These are phyloP conservation scores for Backusella australiensis DNA, from an alignment of 192 early-diverging fungal genomes.

Conservation along the genomic window DNA sequence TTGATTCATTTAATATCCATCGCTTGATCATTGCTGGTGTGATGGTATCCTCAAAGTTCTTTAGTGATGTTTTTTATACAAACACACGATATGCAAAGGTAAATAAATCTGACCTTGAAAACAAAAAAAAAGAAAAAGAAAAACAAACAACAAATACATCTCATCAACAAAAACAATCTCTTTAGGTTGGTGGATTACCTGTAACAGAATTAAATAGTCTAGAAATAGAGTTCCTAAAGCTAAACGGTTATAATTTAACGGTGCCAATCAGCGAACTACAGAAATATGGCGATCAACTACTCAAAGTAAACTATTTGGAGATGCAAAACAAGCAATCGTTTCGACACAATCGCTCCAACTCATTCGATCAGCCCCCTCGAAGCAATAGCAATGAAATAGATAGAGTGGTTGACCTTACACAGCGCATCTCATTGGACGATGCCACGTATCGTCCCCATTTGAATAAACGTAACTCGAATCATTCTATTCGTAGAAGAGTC, in stretches of 20 bases:
- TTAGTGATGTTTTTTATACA: slow-evolving; percentile 92
- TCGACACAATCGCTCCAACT: slow-evolving; percentile 22
- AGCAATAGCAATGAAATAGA: background rate
- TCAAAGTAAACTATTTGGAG: slow-evolving; percentile 54
- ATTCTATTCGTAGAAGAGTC: background rate
- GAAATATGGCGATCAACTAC: slow-evolving; percentile 72
- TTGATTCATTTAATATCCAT: slow-evolving; percentile 91
- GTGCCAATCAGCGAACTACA: slow-evolving; percentile 81
- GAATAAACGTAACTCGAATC: background rate
- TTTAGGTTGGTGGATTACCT: slow-evolving; percentile 81
- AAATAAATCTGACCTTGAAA: background rate
- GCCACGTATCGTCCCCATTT: background rate
- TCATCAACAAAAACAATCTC: background rate
- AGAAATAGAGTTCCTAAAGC: slow-evolving; percentile 87
- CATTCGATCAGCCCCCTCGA: background rate
- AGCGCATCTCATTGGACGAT: slow-evolving; percentile 17
- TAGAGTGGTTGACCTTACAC: slow-evolving; percentile 17
- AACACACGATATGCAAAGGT: slow-evolving; percentile 86
- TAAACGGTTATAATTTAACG: slow-evolving; percentile 81
- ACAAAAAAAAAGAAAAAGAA: background rate
- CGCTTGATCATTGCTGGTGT: slow-evolving; percentile 87
- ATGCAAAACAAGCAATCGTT: background rate
- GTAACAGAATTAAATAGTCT: slow-evolving; percentile 88
- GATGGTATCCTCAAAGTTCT: slow-evolving; percentile 88
- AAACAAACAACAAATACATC: background rate